phyloP scores from a whole-genome alignment of 1,284 basidiomycete genomes.

The Melampsora americana region DNA sequence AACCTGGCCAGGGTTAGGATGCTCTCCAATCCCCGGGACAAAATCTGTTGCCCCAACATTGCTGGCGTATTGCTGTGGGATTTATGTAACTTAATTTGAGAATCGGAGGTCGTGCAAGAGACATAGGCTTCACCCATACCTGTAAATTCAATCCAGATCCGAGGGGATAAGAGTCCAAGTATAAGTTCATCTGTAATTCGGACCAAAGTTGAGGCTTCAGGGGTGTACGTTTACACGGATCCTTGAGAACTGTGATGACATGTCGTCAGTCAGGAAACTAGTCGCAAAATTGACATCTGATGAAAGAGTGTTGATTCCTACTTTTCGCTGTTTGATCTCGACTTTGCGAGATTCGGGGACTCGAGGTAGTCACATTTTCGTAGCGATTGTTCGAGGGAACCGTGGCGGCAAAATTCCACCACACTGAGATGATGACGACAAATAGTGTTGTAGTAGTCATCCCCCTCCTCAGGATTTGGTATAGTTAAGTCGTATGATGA shows the following conservation, averaged over 20 bases:
- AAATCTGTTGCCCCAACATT: slow-evolving; percentile 42
- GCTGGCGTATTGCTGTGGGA: slow-evolving; percentile 29
- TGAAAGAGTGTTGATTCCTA: not conserved
- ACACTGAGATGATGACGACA: no score
- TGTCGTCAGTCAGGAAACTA: not conserved
- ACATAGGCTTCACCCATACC: slow-evolving; percentile 8
- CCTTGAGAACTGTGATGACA: not conserved
- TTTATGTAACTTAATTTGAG: no score
- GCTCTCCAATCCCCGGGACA: slow-evolving; percentile 28
- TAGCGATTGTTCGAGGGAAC: not conserved
- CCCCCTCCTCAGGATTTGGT: no score
- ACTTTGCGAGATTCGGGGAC: not conserved
- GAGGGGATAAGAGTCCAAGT: slow-evolving; percentile 32
- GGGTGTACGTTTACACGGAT: slow-evolving; percentile 23
- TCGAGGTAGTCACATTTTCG: not conserved
- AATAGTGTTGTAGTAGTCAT: no score
- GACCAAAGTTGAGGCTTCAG: slow-evolving; percentile 26
- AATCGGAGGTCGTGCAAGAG: no score
- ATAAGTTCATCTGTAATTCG: slow-evolving; percentile 30
- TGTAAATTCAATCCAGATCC: slow-evolving; percentile 25
- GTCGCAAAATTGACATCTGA: not conserved
- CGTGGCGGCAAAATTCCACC: no score
- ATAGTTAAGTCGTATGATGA: no score
- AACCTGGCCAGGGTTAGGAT: slow-evolving; percentile 40
- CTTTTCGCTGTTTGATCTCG: not conserved